Evolutionary conservation across 2,329 filamentous ascomycete genomes (phyloP), one percentile per base, ranked within the genome.

Genomic region (Paecilomyces dactylethromorphus): DNA sequence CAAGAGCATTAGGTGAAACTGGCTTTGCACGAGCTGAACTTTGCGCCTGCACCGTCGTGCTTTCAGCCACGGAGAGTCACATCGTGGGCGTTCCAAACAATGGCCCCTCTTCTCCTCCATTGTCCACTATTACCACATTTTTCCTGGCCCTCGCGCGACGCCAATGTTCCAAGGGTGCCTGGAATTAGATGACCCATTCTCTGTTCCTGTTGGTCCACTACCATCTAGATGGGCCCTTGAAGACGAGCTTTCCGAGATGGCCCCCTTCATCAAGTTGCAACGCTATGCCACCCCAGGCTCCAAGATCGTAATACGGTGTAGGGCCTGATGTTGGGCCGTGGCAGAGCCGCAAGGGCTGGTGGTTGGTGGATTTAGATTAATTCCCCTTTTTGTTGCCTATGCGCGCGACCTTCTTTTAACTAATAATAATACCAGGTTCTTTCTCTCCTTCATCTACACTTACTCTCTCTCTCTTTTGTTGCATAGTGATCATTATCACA

Each of bases 381-480:
- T 32, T 26, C 15, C 24, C 51, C 33, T 26, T 55, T 55, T 39
- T 55, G 29, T 15, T 18, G 39, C 12, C 50, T 24, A n/a, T 24
- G 50, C 22, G 50, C 22, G 11, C 22, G 7, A 13, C 50, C 54
- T 11, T 18, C 8, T n/a, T 49, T 21, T 12, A 52, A 52, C 29
- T 55, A 39, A 52, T 24, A 24, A 52, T 29, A 52, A 52, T 52
- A 52, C 50, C 50, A 35, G 54, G 24, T 45, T 18, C 54, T 45
- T 54, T 53, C 33, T 29, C 56, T 53, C 24, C 39, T 26, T 24
- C 56, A 22, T 55, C 56, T 54, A 54, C 53, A 22, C 58, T 58
- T 56, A 56, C 54, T 60, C 58, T 59, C 58, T 63, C 60, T 35
- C 59, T 65, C 63, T 57, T 63, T 53, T 57, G 13, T 45, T 29